phyloP scores from a whole-genome alignment of 805 yeast species.

The Debaryomyces hansenii region DNA sequence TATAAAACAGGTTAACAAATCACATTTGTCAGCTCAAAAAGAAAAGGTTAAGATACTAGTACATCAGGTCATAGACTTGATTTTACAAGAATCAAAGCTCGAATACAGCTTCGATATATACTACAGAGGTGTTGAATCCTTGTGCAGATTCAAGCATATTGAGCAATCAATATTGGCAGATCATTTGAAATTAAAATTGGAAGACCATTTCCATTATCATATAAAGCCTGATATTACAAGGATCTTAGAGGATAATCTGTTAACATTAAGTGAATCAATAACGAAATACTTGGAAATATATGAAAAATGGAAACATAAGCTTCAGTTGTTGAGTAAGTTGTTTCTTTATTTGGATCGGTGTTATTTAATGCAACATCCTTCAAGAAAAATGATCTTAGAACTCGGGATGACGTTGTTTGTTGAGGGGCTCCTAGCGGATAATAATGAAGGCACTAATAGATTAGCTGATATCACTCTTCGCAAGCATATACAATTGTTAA shows the following conservation, averaged over 20 bases:
- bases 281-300: constrained; percentile 14
- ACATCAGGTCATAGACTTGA: constrained; percentile 15
- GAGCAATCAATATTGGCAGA: constrained; percentile 32
- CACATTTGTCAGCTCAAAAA: constrained; percentile 6
- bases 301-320: constrained; percentile 23
- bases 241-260: not conserved
- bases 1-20: constrained; percentile 2
- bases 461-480: constrained; percentile 5
- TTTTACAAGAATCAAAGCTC: constrained; percentile 16
- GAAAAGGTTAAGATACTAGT: constrained; percentile 2
- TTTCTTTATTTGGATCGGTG: constrained; percentile 37
- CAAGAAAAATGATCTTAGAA: constrained; percentile 23
- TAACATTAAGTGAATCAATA: constrained; percentile 6
- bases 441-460: not conserved
- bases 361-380: constrained; percentile 33
- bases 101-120: constrained; percentile 22
- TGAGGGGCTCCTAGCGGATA: constrained; percentile 10
- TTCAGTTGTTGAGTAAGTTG: constrained; percentile 25
- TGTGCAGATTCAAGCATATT: constrained; percentile 30
- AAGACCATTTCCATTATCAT: constrained; percentile 9
- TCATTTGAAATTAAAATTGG: constrained; percentile 17
- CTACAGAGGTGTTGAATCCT: constrained; percentile 28
- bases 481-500: constrained; percentile 11
- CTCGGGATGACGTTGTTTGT: constrained; percentile 23
- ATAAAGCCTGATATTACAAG: constrained; percentile 9